Evolutionary conservation across 306 rosid genomes (phyloP).

Genomic region (Trichosanthes truncata): DNA sequence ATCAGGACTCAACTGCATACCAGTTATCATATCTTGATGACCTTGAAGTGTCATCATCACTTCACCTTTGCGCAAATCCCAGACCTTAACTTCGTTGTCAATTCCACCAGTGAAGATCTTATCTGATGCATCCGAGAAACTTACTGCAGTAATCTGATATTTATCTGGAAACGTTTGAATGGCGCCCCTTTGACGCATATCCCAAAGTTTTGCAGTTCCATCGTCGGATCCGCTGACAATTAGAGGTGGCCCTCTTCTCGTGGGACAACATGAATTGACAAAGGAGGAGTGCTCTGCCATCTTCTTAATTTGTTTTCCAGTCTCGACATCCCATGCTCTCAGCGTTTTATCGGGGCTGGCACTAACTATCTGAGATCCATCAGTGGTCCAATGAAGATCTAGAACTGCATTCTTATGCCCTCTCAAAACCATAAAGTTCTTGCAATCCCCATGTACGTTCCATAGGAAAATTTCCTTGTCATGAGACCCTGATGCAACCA

Average conservation of each 20-base stretch:
- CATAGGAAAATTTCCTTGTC: conserved; percentile 91
- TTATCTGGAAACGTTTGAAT: conserved; percentile 95
- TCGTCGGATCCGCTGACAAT: conserved; percentile 93
- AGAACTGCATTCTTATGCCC: conserved; percentile 95
- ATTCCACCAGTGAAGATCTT: conserved; percentile 89
- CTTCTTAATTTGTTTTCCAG: conserved; percentile 82
- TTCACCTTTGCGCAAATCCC: conserved; percentile 96
- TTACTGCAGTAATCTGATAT: conserved; percentile 78
- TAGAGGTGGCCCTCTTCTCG: conserved; percentile 90
- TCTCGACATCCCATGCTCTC: conserved; percentile 93
- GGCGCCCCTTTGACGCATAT: conserved; percentile 95
- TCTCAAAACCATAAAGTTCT: conserved; percentile 81
- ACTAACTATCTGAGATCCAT: conserved; percentile 75
- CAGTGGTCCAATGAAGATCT: conserved; percentile 95
- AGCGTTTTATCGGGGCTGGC: conserved; percentile 90
- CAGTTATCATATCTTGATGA: conserved; percentile 91
- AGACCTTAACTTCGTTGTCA: conserved; percentile 81
- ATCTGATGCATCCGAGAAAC: conserved; percentile 90
- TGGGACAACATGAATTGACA: conserved; percentile 87
- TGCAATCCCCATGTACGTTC: conserved; percentile 82
- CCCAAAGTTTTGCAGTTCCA: conserved; percentile 95
- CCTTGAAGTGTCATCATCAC: conserved; percentile 89
- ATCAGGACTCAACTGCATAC: conserved; percentile 97
- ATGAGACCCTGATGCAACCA: conserved; percentile 86
- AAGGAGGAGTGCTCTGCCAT: conserved; percentile 92